Evolutionary conservation across 148 eudicot genomes (phyloP), one percentile per base, ranked within the genome.

Genomic region (Amaranthus palmeri): DNA sequence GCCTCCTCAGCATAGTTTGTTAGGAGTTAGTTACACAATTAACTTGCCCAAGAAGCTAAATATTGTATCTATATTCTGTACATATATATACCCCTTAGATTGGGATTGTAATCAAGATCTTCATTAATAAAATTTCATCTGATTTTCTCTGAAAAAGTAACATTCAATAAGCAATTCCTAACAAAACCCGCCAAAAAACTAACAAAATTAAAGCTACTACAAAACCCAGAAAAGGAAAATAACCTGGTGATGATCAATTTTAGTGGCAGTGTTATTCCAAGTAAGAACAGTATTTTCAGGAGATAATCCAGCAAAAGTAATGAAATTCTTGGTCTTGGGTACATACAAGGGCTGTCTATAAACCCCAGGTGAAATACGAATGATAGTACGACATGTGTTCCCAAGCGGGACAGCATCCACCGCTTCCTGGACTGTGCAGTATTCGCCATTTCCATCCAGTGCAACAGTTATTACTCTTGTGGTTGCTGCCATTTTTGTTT

Each of bases 191-290:
- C 3, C 56, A 76, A 15, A n/a, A 3, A 52, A 18, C 56, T 17
- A 62, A 5, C 18, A 43, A 44, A 44, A 10, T 40, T 52, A 14
- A 59, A 13, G 8, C 14, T 42, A 11, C 13, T 13, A 42, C 14
- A 61, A n/a, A 42, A 41, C 2, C 0, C 3, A 65, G 4, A 52
- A 72, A 60, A 43, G 50, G 62, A 48, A 11, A 25, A 0, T 4
- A 59, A 87, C 97, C 90, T 87, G 97, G 75, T 91, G 97, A 67
- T 93, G 98, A 5, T 91, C 85, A 55, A 91, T 91, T 18, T 81
- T 77, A 66, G 87, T 65, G 61, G 98, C 90, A 17, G 98, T 89
- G 73, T 91, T 93, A 69, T 88, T 50, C 90, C 93, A 91, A 44
- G 88, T 80, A 57, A 93, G 73, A 18, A 91, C 46, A 61, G 98